These are phyloP conservation scores for Cokeromyces recurvatus DNA, from an alignment of 371 early-diverging fungal species.

Conservation along the genomic window DNA sequence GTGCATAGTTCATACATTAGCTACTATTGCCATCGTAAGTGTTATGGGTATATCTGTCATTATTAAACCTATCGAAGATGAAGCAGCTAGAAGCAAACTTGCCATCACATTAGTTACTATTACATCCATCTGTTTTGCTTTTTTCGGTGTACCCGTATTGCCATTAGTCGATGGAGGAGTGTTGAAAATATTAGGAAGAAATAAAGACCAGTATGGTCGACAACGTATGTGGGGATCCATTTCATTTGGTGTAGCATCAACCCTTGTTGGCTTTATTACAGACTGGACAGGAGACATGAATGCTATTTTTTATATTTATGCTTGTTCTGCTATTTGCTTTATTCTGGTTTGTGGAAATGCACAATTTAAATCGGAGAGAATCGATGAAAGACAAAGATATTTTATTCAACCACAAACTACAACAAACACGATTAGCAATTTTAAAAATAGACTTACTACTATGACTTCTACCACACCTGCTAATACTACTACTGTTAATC, in stretches of 20 bases:
- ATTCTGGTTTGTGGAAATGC: constrained; percentile 42
- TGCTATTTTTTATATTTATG: constrained; percentile 46
- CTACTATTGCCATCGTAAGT: constrained; percentile 47
- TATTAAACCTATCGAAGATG: constrained; percentile 27
- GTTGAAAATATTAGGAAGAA: constrained; percentile 41
- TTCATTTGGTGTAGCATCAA: constrained; percentile 45
- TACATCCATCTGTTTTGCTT: constrained; percentile 48
- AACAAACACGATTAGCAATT: no score
- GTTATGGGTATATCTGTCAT: constrained; percentile 48
- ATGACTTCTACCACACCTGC: background rate
- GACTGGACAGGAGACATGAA: constrained; percentile 50
- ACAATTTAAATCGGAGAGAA: constrained; percentile 40
- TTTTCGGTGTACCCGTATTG: constrained; percentile 48
- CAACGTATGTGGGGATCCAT: constrained; percentile 55
- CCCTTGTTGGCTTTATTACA: constrained; percentile 41
- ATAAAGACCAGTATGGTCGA: constrained; percentile 48
- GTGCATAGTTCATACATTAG: constrained; percentile 48
- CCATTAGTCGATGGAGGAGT: constrained; percentile 52
- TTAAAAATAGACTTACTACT: background rate
- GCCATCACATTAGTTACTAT: constrained; percentile 37
- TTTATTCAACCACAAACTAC: background rate
- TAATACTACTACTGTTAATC: background rate
- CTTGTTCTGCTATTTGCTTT: constrained; percentile 37
- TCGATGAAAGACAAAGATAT: constrained; percentile 4
- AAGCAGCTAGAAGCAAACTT: constrained; percentile 20